These are phyloP conservation scores for Pseudotsuga menziesii DNA, from an alignment of 75 land plant species.

Conservation along the genomic window DNA sequence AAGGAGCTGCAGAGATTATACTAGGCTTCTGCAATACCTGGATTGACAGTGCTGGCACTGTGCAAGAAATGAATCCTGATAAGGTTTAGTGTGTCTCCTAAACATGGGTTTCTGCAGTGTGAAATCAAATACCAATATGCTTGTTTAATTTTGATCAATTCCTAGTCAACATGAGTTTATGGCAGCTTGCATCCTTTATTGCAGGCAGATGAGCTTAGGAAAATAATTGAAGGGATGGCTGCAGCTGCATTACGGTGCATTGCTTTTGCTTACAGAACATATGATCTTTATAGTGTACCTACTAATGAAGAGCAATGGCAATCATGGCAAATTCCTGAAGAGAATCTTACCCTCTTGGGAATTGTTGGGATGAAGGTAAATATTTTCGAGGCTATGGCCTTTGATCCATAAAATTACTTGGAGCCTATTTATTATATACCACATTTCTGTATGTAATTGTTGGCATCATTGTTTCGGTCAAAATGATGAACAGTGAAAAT, in stretches of 20 bases:
- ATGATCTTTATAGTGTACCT: slow-evolving; percentile 40
- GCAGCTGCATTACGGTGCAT: slow-evolving; percentile 72
- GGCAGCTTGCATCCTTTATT: background rate
- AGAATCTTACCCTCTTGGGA: slow-evolving; percentile 57
- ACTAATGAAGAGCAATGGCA: slow-evolving; percentile 30
- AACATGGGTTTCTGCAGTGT: too few relatives aligned
- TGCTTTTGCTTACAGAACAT: slow-evolving; percentile 68
- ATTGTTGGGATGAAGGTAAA: slow-evolving; percentile 83
- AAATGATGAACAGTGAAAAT: too few relatives aligned
- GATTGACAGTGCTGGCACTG: slow-evolving; percentile 52
- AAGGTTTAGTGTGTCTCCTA: too few relatives aligned
- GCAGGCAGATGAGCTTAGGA: slow-evolving; percentile 40
- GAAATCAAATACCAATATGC: too few relatives aligned
- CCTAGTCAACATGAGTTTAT: too few relatives aligned
- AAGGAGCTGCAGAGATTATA: slow-evolving; percentile 62
- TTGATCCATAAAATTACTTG: too few relatives aligned
- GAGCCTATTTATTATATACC: too few relatives aligned
- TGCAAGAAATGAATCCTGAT: slow-evolving; percentile 16
- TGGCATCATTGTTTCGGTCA: too few relatives aligned
- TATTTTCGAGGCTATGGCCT: too few relatives aligned
- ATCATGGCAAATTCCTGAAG: slow-evolving; percentile 63
- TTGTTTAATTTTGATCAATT: too few relatives aligned
- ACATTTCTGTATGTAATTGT: too few relatives aligned
- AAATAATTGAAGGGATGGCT: slow-evolving; percentile 76
- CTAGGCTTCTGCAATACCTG: slow-evolving; percentile 37